Percentiles rank a stretch among this genome's conserved stretches.
Conservation (phyloP, 2,329 filamentous ascomycete species). For the Ophiosphaerella korrae region DNA sequence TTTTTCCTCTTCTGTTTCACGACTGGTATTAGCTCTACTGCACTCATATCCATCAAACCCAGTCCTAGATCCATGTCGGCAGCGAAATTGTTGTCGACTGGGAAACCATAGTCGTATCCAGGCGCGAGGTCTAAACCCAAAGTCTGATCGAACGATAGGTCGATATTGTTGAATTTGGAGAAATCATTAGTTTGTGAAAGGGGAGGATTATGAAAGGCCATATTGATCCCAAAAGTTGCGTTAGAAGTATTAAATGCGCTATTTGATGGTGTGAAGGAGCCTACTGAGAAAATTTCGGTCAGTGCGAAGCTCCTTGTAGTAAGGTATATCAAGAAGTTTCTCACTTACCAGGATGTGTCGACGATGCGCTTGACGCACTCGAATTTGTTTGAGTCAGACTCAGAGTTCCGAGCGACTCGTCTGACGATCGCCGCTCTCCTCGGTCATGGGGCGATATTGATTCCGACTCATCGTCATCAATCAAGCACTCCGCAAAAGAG, state of each 20-base stretch:
- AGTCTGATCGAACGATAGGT: conserved; percentile 36
- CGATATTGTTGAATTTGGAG: conserved; percentile 18
- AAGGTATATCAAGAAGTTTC: not conserved
- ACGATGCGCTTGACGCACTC: not conserved
- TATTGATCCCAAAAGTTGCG: conserved; percentile 30
- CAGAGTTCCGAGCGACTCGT: conserved; percentile 4
- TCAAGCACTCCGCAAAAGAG: conserved; percentile 61
- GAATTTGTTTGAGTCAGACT: conserved; percentile 6
- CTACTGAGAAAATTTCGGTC: not conserved
- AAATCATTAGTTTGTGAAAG: conserved; percentile 9
- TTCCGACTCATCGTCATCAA: conserved; percentile 33
- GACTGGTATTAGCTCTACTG: conserved; percentile 15
- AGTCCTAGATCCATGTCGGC: conserved; percentile 20
- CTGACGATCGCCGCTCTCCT: not conserved
- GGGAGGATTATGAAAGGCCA: conserved; percentile 14
- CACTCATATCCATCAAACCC: conserved; percentile 21
- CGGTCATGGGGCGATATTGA: no score
- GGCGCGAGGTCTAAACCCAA: conserved; percentile 43
- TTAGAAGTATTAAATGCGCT: conserved; percentile 9
- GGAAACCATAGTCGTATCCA: conserved; percentile 27
- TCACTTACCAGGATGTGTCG: not conserved
- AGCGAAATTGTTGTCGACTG: conserved; percentile 10
- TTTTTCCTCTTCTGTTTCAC: conserved; percentile 39
- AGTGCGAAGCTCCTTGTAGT: not conserved
- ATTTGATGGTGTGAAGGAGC: not conserved